Base-by-base conservation (phyloP, 2,329 filamentous ascomycete genomes). In the Aureobasidium subglaciale region DNA sequence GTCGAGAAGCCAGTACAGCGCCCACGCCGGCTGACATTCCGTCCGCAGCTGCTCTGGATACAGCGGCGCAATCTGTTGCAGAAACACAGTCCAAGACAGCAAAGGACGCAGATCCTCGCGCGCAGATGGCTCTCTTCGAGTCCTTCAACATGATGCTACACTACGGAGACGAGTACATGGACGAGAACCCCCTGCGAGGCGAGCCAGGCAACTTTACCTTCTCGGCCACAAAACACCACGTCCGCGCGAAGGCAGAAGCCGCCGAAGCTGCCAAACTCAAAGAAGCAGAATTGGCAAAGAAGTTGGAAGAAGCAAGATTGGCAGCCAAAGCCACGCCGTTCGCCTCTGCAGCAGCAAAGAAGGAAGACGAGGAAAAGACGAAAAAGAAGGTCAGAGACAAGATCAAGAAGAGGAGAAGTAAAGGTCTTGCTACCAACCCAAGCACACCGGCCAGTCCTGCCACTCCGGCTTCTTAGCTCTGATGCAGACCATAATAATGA, bases 201-300 rank as follows among this genome's bases (percentile, higher is more conserved):
- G 83, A 85, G 64, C 83, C 83, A 0, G 83, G 83, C 27, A 77
- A 76, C 4, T 84, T 86, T 61, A 78, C 81, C 54, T 75, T 84
- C 60, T 74, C 75, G 4, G 70, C 70, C 30, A 74, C 75, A 1
- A 68, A 67, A 24, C 67, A 70, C 30, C 70, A 69, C 8, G 67
- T 77, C 8, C 70, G 73, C 58, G 73, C 73, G 40, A 70, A 69
- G 2, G 67, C 71, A 56, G 67, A 65, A 18, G 68, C 68, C 27
- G 64, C 67, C 42, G 67, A 67, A 57, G 67, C 64, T 4, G 59
- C 63, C 4, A 59, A 41, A 67, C 64, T 58, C 65, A 43, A 64
- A 60, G 8, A 63, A 35, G 63, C 65, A 1, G 66, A 68, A 55
- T 55, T 59, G 41, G 63, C 57, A 20, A 64, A 62, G 58, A 61